Evolutionary conservation across 129 eudicot species (phyloP), one percentile per base, ranked within the genome.

Genomic region (Smallanthus sonchifolius): DNA sequence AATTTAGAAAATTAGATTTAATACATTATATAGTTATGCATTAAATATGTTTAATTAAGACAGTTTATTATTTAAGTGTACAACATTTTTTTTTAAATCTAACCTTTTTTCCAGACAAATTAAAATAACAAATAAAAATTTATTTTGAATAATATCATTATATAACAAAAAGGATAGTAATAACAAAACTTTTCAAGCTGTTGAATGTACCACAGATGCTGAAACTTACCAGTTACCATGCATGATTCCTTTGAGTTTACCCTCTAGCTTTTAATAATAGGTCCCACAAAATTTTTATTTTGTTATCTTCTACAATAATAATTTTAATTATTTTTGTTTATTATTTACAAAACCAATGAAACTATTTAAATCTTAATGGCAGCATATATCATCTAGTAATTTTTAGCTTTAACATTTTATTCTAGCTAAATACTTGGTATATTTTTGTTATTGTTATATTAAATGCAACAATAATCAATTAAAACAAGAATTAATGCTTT

Each of bases 221-320:
- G 77, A 64, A 72, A 65, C 83, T 39, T 66, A 65, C 61, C 51
- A 65, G 78, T 39, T 66, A 65, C 61, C 51, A 79, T 79, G 78
- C 78, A 72, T 40, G 68, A 64, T 65, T 72, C 66, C 68, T 38
- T 72, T 67, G 51, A 7, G 78, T 72, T 34, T 62, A 71, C 38
- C 24, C 77, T 62, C 66, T 17, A 10, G 1, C 45, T 67, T 68
- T 56, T 42, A 40, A 67, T n/a, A 57, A 4, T 0, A 24, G 75
- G 75, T 67, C 75, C 74, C 75, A 55, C 69, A 9, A 72, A 51
- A 72, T 79, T 64, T 17, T 51, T 30, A 64, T 63, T 73, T 72
- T 79, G 83, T 79, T 72, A 49, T 52, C 52, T 54, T 38, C 74
- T 64, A 7, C 32, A 64, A 10, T 61, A 13, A 3, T 4, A 13